phyloP scores from a whole-genome alignment of 495 filamentous ascomycete species.

The Aspergillus diversus region DNA sequence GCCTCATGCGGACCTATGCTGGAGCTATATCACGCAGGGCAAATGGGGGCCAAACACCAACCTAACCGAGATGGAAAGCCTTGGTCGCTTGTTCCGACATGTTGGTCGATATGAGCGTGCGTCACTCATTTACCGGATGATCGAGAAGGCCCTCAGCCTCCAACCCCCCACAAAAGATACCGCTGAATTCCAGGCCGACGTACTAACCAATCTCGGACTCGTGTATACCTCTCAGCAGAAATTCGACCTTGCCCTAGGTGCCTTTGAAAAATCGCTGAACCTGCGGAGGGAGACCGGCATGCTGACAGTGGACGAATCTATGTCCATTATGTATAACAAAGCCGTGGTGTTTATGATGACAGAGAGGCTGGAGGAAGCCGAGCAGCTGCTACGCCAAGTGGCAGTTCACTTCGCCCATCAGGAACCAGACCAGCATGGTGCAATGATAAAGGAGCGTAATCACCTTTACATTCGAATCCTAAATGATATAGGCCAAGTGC shows the following conservation, averaged over 20 bases:
- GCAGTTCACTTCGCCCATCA: not conserved
- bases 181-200: not conserved
- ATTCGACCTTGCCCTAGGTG: not conserved
- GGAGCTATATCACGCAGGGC: not conserved
- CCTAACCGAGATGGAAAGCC: not conserved
- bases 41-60: not conserved
- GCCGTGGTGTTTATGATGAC: not conserved
- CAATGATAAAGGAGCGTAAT: not conserved
- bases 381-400: not conserved
- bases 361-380: not conserved
- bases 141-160: not conserved
- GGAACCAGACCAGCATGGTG: not conserved
- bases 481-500: not conserved
- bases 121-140: not conserved
- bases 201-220: not conserved
- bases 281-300: not conserved
- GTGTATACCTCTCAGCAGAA: not conserved
- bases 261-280: not conserved
- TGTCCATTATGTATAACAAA: not conserved
- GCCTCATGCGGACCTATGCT: conserved; percentile 1
- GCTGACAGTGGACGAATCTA: not conserved
- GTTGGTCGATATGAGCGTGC: not conserved
- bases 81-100: not conserved
- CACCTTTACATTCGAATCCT: conserved; percentile 3
- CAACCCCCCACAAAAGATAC: not conserved